Conservation (phyloP, 2,329 filamentous ascomycete genomes). For the Phialophora macrospora region DNA sequence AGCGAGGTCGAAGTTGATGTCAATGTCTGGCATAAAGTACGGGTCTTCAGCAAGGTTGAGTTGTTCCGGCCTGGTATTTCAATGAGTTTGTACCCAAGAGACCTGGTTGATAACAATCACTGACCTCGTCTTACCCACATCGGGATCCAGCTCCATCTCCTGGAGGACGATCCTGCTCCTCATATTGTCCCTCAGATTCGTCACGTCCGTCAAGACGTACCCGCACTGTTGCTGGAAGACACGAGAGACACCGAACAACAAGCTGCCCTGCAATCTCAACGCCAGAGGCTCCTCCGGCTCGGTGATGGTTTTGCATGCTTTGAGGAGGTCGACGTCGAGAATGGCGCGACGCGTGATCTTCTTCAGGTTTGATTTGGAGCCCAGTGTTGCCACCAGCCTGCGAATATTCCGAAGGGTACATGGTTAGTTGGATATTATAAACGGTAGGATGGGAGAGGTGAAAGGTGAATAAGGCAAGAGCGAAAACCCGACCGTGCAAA, state of each 20-base stretch:
- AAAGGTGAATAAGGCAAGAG: neutral
- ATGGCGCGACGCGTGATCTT: slow-evolving; percentile 85
- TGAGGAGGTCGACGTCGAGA: slow-evolving; percentile 81
- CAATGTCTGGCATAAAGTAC: slow-evolving; percentile 71
- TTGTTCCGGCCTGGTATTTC: slow-evolving; percentile 66
- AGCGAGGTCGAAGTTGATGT: slow-evolving; percentile 61
- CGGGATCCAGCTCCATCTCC: slow-evolving; percentile 67
- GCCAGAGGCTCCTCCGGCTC: slow-evolving; percentile 86
- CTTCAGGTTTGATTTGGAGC: slow-evolving; percentile 70
- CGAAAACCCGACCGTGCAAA: neutral
- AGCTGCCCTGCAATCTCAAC: slow-evolving; percentile 82
- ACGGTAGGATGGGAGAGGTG: neutral
- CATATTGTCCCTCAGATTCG: slow-evolving; percentile 76
- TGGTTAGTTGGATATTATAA: neutral
- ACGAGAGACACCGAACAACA: slow-evolving; percentile 84
- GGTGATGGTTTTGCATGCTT: slow-evolving; percentile 87
- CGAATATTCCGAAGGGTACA: neutral
- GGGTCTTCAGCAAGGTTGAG: slow-evolving; percentile 83
- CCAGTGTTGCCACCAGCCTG: slow-evolving; percentile 91
- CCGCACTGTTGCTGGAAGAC: slow-evolving; percentile 86
- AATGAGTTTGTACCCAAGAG: neutral
- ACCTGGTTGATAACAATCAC: slow-evolving; percentile 36
- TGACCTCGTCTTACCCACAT: slow-evolving; percentile 74
- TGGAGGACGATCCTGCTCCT: slow-evolving; percentile 65
- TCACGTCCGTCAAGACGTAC: slow-evolving; percentile 81